Evolutionary conservation across 2,329 filamentous ascomycete genomes (phyloP).

Genomic region (Colletotrichum incanum): DNA sequence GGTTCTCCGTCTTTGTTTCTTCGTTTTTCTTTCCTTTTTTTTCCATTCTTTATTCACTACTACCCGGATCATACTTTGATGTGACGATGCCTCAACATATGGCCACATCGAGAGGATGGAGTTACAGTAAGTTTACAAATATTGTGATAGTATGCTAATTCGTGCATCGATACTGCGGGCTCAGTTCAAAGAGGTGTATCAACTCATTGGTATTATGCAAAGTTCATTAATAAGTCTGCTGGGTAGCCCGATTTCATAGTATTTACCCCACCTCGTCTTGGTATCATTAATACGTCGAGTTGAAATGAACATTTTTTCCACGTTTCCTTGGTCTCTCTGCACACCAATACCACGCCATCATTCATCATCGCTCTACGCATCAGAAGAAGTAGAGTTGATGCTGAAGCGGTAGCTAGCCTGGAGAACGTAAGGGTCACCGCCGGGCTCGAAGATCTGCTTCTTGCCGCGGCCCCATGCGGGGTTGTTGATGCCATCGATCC

Average conservation of each 20-base stretch:
- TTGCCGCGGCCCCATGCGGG: constrained; percentile 83
- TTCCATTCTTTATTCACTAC: too few relatives aligned
- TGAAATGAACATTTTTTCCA: neutral
- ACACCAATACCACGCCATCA: neutral
- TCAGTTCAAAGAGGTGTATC: neutral
- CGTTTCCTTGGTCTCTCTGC: neutral
- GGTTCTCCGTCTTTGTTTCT: too few relatives aligned
- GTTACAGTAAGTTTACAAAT: neutral
- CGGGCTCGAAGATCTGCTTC: constrained; percentile 74
- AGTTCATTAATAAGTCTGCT: constrained; percentile 15
- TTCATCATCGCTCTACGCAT: neutral
- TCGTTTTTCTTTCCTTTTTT: too few relatives aligned
- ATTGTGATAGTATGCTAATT: neutral
- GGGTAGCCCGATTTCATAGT: neutral
- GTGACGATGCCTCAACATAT: too few relatives aligned
- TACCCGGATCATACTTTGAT: too few relatives aligned
- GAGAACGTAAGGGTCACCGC: constrained; percentile 73
- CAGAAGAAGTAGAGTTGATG: constrained; percentile 54
- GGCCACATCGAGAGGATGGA: too few relatives aligned
- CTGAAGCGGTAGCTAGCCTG: constrained; percentile 75
- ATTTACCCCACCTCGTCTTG: neutral
- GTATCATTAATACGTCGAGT: constrained; percentile 33
- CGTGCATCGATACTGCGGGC: neutral
- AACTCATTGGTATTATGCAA: neutral
- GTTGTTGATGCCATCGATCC: constrained; percentile 94